Evolutionary conservation across 2,329 filamentous ascomycete species (phyloP).

Genomic region (Colletotrichum brevisporum): DNA sequence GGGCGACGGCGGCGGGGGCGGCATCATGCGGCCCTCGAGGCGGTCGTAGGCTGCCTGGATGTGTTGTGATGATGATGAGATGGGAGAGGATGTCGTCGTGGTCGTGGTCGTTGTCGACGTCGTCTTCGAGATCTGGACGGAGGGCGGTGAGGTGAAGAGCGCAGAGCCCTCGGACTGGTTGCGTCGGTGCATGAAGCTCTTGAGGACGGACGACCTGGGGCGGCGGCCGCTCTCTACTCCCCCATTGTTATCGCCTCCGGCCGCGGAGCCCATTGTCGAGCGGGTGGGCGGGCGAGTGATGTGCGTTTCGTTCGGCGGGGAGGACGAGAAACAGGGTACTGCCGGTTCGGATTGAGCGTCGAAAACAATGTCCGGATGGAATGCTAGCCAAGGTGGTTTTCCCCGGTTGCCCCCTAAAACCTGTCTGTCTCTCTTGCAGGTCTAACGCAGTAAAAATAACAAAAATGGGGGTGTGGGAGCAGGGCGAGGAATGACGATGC

Average conservation of each 20-base stretch:
- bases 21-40: conserved; percentile 41
- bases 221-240: conserved; percentile 21
- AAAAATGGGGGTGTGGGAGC: conserved; percentile 3
- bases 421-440: conserved; percentile 1
- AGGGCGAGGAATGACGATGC: background rate
- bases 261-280: conserved; percentile 39
- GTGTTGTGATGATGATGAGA: conserved; percentile 37
- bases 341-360: conserved; percentile 21
- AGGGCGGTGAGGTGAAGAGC: conserved; percentile 44
- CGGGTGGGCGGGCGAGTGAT: conserved; percentile 7
- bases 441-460: conserved; percentile 11
- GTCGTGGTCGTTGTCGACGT: too few relatives aligned
- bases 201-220: conserved; percentile 64
- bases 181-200: conserved; percentile 64
- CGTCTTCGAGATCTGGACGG: conserved; percentile 41
- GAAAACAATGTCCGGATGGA: conserved; percentile 35
- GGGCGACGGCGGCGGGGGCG: conserved; percentile 51
- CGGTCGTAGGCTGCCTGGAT: conserved; percentile 35
- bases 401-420: too few relatives aligned
- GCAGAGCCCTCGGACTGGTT: conserved; percentile 60
- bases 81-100: background rate
- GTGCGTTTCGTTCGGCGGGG: conserved; percentile 4
- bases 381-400: conserved; percentile 20
- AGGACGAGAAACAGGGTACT: conserved; percentile 33
- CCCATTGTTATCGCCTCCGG: conserved; percentile 37